A percentile compares a stretch with the other conserved stretches of the same genome.
These are phyloP conservation scores for Chaetomiaceae sp. DNA, from an alignment of 2,329 filamentous ascomycete species.

Conservation along the genomic window DNA sequence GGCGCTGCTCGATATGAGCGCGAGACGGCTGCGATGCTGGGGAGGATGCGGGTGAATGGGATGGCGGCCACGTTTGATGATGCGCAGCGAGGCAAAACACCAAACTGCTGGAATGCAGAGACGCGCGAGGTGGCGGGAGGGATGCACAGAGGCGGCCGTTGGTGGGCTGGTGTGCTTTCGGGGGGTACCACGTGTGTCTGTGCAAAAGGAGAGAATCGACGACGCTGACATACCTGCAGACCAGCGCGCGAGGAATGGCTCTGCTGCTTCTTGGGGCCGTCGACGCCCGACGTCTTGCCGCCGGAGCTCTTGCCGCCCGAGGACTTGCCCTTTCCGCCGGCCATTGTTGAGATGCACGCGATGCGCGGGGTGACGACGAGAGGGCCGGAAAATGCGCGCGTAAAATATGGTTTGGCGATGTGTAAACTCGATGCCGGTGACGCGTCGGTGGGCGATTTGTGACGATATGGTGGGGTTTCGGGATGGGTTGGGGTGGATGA, in stretches of 20 bases:
- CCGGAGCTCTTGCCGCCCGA: slow-evolving; percentile 83
- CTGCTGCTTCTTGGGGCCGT: slow-evolving; percentile 78
- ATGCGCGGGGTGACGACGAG: slow-evolving; percentile 21
- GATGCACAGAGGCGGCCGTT: too few relatives aligned
- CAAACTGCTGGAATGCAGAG: too few relatives aligned
- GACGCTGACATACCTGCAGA: slow-evolving; percentile 71
- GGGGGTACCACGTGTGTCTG: slow-evolving; percentile 8
- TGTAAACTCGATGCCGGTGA: slow-evolving; percentile 16
- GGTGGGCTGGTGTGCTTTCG: too few relatives aligned
- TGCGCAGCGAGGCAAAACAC: too few relatives aligned
- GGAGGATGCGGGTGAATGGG: slow-evolving; percentile 11
- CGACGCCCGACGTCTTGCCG: slow-evolving; percentile 64
- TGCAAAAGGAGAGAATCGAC: slow-evolving; percentile 18
- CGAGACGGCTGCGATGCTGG: too few relatives aligned
- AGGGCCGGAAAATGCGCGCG: slow-evolving; percentile 8
- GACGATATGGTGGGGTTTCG: slow-evolving; percentile 17
- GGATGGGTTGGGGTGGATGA: slow-evolving; percentile 16
- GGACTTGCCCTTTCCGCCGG: slow-evolving; percentile 92
- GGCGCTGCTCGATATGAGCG: too few relatives aligned
- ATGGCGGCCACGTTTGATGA: too few relatives aligned
- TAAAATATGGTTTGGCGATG: slow-evolving; percentile 10
- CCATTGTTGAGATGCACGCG: slow-evolving; percentile 42
- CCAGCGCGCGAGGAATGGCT: slow-evolving; percentile 95
- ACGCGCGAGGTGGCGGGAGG: too few relatives aligned
- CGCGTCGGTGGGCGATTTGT: slow-evolving; percentile 14